Conservation (phyloP, 768 basidiomycete genomes). For the Pleurotus tuoliensis region DNA sequence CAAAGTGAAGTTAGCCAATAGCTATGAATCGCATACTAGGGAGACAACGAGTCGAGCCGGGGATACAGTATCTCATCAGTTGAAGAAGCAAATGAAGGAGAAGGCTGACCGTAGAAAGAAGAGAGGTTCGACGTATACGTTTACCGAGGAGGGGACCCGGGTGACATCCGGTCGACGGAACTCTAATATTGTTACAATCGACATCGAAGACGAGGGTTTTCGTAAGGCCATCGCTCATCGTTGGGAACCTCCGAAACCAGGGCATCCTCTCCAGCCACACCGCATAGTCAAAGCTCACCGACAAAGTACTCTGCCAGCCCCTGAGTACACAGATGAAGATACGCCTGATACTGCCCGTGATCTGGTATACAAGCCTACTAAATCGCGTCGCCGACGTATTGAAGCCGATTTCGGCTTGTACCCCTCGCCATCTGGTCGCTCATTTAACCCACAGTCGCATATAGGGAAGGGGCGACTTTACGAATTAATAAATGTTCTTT, state of each 20-base stretch:
- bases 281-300: neutral
- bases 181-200: slow-evolving; percentile 31
- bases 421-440: slow-evolving; percentile 45
- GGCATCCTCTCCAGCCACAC: slow-evolving; percentile 1
- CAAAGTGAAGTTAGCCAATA: neutral
- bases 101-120: slow-evolving; percentile 20
- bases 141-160: slow-evolving; percentile 32
- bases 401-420: slow-evolving; percentile 49
- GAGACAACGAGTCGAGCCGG: neutral
- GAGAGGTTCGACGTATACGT: slow-evolving; percentile 30
- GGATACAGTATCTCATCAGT: slow-evolving; percentile 12
- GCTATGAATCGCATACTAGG: no score
- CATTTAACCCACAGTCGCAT: slow-evolving; percentile 49
- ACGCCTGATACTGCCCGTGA: slow-evolving; percentile 3
- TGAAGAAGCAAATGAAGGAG: slow-evolving; percentile 25
- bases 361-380: neutral
- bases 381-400: slow-evolving; percentile 16
- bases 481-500: slow-evolving; percentile 45
- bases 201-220: slow-evolving; percentile 42
- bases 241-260: slow-evolving; percentile 8
- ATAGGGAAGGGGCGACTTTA: slow-evolving; percentile 58
- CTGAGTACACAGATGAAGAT: neutral
- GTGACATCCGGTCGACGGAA: slow-evolving; percentile 34
- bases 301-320: neutral
- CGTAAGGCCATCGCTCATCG: slow-evolving; percentile 32